Base-by-base conservation (phyloP, 202 grass and related monocot species). In the Panicum hallii region DNA sequence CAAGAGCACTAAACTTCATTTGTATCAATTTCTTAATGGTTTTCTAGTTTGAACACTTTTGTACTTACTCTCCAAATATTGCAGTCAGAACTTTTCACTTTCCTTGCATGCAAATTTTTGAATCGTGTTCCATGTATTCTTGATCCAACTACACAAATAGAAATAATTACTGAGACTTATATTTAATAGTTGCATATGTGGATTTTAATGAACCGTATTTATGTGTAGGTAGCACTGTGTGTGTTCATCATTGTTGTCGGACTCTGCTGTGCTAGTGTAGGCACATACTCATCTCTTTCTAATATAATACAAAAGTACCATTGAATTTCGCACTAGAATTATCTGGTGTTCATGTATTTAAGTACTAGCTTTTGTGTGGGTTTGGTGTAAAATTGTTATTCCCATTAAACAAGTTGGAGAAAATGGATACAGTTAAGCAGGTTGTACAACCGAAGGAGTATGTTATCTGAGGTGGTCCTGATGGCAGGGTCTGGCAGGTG, bases 241-340 rank as follows among this genome's bases (percentile, higher is more conserved):
- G 67, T 68, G 11, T 72, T 83, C 65, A 90, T 90, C 57, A 90
- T 90, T 66, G 67, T 3, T 1, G 49, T 90, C 7, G 83, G 88
- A 53, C 70, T 90, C 32, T 77, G 73, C 34, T 90, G 88, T 63
- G 79, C 79, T 6, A 56, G 66, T 64, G 49, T 90, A 66, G 88
- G 88, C 79, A 90, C 88, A 58, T 90, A 85, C 47, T 90, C 88
- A 1, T 86, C 88, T 55, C 64, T 90, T 46, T 86, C 85, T n/a
- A 82, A 85, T 73, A 91, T 91, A 38, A 91, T 88, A 20, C 72
- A 91, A 45, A 77, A 85, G 52, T 91, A 90, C 16, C 67, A 73
- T 5, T 90, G 79, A 89, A 78, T 71, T 14, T 5, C n/a, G 76
- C 26, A 1, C 56, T 64, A 23, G 43, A 74, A 74, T 19, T 15